phyloP scores from a whole-genome alignment of 2,329 filamentous ascomycete genomes.

The Stromatinia cepivora region DNA sequence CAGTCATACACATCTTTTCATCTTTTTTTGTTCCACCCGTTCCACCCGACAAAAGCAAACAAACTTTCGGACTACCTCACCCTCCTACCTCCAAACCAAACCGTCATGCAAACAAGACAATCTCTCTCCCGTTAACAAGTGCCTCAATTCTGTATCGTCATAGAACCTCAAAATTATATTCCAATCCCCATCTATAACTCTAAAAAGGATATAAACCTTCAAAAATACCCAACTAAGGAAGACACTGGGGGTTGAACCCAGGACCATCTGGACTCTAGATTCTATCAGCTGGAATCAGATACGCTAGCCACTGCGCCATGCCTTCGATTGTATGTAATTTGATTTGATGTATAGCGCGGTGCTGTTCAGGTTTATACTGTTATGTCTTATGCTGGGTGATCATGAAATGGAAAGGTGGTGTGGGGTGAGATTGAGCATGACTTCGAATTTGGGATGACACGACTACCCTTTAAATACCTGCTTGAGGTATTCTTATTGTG shows the following conservation, averaged over 20 bases:
- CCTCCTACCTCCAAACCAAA: too few species aligned
- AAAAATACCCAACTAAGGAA: not conserved
- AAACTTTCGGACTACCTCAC: not conserved
- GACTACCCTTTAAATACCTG: not conserved
- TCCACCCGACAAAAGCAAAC: not conserved
- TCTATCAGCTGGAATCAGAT: slow-evolving; percentile 19
- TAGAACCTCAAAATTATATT: not conserved
- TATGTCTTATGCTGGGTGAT: not conserved
- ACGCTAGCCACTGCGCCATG: slow-evolving; percentile 10
- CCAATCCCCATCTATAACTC: not conserved
- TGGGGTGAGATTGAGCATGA: not conserved
- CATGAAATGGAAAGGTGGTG: not conserved
- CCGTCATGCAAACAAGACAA: not conserved
- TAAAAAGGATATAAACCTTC: not conserved
- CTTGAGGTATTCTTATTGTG: not conserved
- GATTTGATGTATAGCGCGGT: not conserved
- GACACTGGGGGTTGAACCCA: slow-evolving; percentile 27
- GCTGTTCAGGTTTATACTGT: not conserved
- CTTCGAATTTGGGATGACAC: not conserved
- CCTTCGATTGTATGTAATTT: not conserved
- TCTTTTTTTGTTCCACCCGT: not conserved
- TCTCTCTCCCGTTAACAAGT: not conserved
- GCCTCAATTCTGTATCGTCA: too few species aligned
- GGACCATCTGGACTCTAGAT: slow-evolving; percentile 31
- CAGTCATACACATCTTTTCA: not conserved